phyloP scores from a whole-genome alignment of 169 alveolate species.

The Plasmodium vivax region DNA sequence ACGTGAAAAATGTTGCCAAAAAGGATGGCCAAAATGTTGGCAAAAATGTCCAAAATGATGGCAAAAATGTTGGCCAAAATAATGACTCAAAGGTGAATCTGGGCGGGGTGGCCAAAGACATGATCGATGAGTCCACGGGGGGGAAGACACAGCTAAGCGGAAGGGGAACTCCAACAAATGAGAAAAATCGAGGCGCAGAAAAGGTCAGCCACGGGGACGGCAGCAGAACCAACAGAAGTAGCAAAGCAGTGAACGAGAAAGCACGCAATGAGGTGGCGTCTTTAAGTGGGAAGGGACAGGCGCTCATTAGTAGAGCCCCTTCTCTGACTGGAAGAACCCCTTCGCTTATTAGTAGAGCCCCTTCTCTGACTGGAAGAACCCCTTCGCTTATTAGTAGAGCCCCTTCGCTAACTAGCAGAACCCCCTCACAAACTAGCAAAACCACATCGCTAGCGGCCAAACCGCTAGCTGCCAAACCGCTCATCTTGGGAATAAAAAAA shows the following conservation, averaged over 20 bases:
- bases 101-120: background rate
- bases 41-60: too few species aligned
- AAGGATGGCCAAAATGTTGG: background rate
- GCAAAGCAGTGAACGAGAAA: background rate
- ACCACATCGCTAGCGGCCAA: background rate
- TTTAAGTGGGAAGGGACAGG: background rate
- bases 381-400: background rate
- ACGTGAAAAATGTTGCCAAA: constrained; percentile 3
- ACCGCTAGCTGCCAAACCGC: background rate
- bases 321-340: background rate
- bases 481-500: background rate
- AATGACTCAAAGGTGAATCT: background rate
- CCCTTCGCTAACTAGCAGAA: background rate
- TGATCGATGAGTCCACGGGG: background rate
- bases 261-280: background rate
- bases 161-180: background rate
- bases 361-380: background rate
- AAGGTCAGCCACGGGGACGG: background rate
- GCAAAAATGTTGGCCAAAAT: background rate
- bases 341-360: background rate
- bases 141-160: background rate
- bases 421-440: background rate
- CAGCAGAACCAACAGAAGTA: background rate
- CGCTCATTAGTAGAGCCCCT: background rate
- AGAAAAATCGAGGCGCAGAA: background rate